Base-by-base conservation (phyloP, 2,329 filamentous ascomycete species). In the Thielaviopsis euricoi region DNA sequence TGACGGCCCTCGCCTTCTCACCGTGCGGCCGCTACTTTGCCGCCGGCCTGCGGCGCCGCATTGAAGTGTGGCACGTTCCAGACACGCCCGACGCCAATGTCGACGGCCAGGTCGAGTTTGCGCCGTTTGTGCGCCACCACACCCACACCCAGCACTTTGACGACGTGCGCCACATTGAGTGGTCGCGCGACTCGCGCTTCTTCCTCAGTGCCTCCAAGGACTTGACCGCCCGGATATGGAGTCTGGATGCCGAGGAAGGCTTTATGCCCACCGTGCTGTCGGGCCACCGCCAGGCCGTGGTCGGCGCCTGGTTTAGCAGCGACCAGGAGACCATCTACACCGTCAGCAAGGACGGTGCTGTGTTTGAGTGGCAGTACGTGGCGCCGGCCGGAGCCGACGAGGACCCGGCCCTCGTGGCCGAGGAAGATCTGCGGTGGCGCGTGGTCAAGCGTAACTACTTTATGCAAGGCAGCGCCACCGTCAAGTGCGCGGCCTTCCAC, bases 251-350 rank as follows among this genome's bases (percentile, higher is more conserved):
- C 1, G 89, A 95, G 66, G 87, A 91, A 61, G 87, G 86, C 1
- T 97, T 97, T 70, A 81, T 83, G 54, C 89, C 91, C 0, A 98
- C 93, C 1, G 88, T 90, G 17, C 73, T 98, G 61, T 85, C 89
- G 3, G 93, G 93, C 1, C 94, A 98, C 71, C 84, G 89, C 68
- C 89, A 96, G 70, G 85, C 81, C 17, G 87, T 98, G 2, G 78
- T 94, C 57, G 88, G 86, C n/a, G 90, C 90, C n/a, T 98, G 89
- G 83, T 98, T 98, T 68, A 94, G 90, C 0, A 83, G 86, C 61
- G 84, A 95, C 64, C 93, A 98, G 68, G 94, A 98, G 71, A 88
- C 82, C 53, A 95, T 98, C 57, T 98, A 93, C 68, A 97, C 93
- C 0, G 82, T 95, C 62, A 96, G 91, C 71, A 94, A 94, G 69